Evolutionary conservation across 2,329 filamentous ascomycete species (phyloP).

Genomic region (Pyrenophora seminiperda): DNA sequence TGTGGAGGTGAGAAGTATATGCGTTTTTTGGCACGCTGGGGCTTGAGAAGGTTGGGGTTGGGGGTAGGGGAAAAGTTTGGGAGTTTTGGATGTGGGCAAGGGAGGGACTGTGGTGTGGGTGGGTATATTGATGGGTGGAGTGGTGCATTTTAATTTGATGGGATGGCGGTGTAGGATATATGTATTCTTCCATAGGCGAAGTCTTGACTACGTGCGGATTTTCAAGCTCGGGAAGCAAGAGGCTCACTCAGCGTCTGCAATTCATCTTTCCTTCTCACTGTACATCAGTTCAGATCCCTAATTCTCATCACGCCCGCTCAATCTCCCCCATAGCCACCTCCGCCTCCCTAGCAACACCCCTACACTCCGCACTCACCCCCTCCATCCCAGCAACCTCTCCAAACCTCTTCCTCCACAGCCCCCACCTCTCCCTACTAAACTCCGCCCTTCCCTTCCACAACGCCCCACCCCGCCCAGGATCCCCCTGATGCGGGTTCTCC

Average conservation of each 20-base stretch:
- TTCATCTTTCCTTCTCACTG: neutral
- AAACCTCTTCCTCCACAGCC: conserved; percentile 6
- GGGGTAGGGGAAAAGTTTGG: neutral
- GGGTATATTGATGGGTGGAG: too few species aligned
- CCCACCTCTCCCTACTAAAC: conserved; percentile 3
- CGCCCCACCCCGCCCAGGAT: neutral
- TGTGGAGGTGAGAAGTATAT: neutral
- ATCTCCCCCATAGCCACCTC: neutral
- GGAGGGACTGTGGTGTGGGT: too few species aligned
- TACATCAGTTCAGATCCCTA: neutral
- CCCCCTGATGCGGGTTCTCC: neutral
- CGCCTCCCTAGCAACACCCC: neutral
- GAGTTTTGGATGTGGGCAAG: too few species aligned
- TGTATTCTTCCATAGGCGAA: too few species aligned
- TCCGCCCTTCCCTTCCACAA: conserved; percentile 1
- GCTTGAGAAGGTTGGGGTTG: neutral
- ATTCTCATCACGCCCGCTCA: neutral
- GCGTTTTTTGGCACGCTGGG: neutral
- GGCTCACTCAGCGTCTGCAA: too few species aligned
- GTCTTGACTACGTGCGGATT: too few species aligned
- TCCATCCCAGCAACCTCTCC: neutral
- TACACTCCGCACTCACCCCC: neutral
- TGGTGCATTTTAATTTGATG: too few species aligned
- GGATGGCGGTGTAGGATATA: too few species aligned
- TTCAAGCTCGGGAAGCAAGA: too few species aligned